Evolutionary conservation across 176 grass and related monocot species (phyloP).

Genomic region (Bothriochloa decipiens): DNA sequence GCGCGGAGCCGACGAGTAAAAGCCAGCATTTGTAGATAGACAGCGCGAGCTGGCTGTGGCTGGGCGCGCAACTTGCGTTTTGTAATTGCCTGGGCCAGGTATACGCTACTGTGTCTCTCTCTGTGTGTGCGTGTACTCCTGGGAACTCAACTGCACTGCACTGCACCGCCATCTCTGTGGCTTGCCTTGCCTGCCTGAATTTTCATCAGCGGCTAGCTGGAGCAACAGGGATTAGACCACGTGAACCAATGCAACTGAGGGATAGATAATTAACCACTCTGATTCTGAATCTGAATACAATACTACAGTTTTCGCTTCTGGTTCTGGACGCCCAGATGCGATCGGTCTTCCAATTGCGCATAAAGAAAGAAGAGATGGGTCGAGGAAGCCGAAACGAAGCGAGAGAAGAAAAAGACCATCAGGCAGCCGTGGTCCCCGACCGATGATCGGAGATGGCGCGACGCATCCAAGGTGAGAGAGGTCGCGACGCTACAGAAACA

Average conservation of each 20-base stretch:
- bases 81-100: not conserved
- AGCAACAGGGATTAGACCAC: not conserved
- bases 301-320: not conserved
- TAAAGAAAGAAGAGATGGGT: slow-evolving; percentile 21
- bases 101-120: not conserved
- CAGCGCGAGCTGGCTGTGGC: not conserved
- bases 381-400: not conserved
- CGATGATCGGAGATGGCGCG: slow-evolving; percentile 21
- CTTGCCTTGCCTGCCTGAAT: not conserved
- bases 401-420: slow-evolving; percentile 38
- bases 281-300: not conserved
- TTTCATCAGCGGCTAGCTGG: not conserved
- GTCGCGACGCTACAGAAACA: slow-evolving; percentile 18
- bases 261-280: not conserved
- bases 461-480: slow-evolving; percentile 20
- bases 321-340: not conserved
- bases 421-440: slow-evolving; percentile 28
- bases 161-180: not conserved
- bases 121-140: not conserved
- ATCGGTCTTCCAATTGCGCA: not conserved
- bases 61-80: not conserved
- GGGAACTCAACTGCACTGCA: not conserved
- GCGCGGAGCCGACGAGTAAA: slow-evolving; percentile 19
- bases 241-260: not conserved
- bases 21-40: slow-evolving; percentile 38